Evolutionary conservation across 2,329 filamentous ascomycete genomes (phyloP).

Genomic region (Xylariaceae sp.): DNA sequence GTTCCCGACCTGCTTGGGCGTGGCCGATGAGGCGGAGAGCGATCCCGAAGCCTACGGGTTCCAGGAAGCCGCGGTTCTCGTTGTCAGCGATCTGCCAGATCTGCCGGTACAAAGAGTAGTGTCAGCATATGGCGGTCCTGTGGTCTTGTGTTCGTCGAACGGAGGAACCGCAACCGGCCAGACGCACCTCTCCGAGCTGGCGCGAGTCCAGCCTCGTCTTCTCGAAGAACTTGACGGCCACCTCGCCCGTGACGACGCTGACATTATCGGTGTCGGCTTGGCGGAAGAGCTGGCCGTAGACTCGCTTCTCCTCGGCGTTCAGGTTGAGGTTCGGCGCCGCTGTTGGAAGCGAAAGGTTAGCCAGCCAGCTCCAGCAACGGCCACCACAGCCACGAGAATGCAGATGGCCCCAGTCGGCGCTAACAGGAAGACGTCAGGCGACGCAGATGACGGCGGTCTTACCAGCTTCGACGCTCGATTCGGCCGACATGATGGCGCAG

Average conservation of each 20-base stretch:
- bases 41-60: constrained; percentile 85
- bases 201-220: constrained; percentile 84
- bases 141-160: too few species aligned
- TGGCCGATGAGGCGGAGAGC: constrained; percentile 92
- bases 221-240: constrained; percentile 96
- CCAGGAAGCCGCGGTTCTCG: constrained; percentile 91
- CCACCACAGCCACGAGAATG: too few species aligned
- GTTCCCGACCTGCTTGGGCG: constrained; percentile 80
- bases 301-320: constrained; percentile 83
- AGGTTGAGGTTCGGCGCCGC: constrained; percentile 71
- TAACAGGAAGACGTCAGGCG: too few species aligned
- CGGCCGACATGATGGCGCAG: constrained; percentile 23
- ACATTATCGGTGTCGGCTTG: constrained; percentile 87
- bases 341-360: constrained; percentile 24
- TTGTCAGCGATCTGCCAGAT: constrained; percentile 99
- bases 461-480: constrained; percentile 16
- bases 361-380: constrained; percentile 18
- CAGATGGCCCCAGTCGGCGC: too few species aligned
- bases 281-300: constrained; percentile 87
- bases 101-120: constrained; percentile 35
- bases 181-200: constrained; percentile 74
- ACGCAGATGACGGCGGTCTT: too few species aligned
- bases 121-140: too few species aligned
- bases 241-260: constrained; percentile 89
- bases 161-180: too few species aligned